These are phyloP conservation scores for Paratinospora sagittata DNA, from an alignment of 164 flowering plant genomes.

Conservation along the genomic window DNA sequence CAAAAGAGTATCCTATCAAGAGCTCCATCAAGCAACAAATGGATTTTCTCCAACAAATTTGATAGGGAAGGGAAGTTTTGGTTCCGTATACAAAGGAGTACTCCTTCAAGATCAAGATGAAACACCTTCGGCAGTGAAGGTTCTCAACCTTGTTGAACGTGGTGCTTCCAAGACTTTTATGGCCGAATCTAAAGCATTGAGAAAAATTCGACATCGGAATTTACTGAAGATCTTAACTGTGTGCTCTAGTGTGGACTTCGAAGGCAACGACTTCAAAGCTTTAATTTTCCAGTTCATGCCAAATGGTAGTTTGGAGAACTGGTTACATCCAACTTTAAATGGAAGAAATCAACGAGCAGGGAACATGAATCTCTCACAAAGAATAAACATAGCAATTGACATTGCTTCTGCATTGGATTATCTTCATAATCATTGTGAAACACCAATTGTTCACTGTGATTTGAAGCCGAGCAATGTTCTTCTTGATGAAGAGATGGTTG, in stretches of 20 bases:
- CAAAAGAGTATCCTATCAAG: conserved; percentile 3
- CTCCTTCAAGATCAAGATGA: neutral
- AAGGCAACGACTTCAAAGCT: too few species aligned
- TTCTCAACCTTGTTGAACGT: neutral
- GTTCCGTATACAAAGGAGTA: conserved; percentile 7
- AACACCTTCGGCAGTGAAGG: neutral
- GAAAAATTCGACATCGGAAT: too few species aligned
- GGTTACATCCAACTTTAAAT: neutral
- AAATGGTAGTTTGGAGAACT: neutral
- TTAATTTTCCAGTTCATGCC: too few species aligned
- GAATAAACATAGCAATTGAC: neutral
- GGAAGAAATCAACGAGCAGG: neutral
- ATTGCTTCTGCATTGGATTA: conserved; percentile 2
- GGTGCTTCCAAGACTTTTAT: conserved; percentile 1
- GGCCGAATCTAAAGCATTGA: conserved; percentile 1
- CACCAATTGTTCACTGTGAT: neutral
- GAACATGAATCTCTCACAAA: neutral
- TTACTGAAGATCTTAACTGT: too few species aligned
- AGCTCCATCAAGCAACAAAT: conserved; percentile 5
- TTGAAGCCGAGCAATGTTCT: neutral
- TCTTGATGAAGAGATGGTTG: conserved; percentile 1
- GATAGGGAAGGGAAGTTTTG: conserved; percentile 9
- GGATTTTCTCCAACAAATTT: conserved; percentile 10
- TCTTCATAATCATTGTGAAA: neutral
- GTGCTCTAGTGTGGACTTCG: too few species aligned